Evolutionary conservation across 176 grass and related monocot species (phyloP), one percentile per base, ranked within the genome.

Genomic region (Puya raimondii): DNA sequence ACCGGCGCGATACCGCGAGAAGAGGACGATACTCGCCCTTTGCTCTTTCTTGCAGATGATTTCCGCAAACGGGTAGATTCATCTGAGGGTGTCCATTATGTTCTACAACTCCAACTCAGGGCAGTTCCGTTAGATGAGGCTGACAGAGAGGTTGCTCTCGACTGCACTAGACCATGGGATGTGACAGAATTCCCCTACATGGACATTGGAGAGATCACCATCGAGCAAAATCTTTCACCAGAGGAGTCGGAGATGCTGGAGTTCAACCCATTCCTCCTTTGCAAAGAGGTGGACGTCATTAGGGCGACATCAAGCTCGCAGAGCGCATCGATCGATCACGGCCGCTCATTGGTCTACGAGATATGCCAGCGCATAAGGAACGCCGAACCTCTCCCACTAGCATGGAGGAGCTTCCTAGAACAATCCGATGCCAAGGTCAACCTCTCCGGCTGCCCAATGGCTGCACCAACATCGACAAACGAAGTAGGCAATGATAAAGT

Each of bases 271-370:
- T 91, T 91, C 78, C 84, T 91, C 64, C 71, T 80, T 16, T 81
- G 84, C 67, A 64, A 63, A 2, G 88, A 87, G 81, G 84, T 81
- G 71, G 88, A 84, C 64, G 81, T 91, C 67, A 84, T 91, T 58
- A 52, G 64, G 12, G 88, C 81, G 4, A 87, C 81, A 11, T 91
- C 88, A 4, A 78, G 71, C 84, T 76, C 11, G 25, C 81, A 91
- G 81, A 91, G 88, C 16, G 78, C 88, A 54, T 91, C 84, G 71
- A 91, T 91, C 16, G 88, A 87, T 75, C 88, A 91, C 4, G 88
- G 84, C 5, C 84, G 84, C 8, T 91, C 84, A 0, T 65, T 87
- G 68, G 78, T 91, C 0, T 91, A 91, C n/a, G 81, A 87, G 78
- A 84, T 87, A 59, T 91, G 88, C 48, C 84, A 91, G 9, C 78